Base-by-base conservation (phyloP, 1,284 basidiomycete genomes). In the Fomitopsis palustris region DNA sequence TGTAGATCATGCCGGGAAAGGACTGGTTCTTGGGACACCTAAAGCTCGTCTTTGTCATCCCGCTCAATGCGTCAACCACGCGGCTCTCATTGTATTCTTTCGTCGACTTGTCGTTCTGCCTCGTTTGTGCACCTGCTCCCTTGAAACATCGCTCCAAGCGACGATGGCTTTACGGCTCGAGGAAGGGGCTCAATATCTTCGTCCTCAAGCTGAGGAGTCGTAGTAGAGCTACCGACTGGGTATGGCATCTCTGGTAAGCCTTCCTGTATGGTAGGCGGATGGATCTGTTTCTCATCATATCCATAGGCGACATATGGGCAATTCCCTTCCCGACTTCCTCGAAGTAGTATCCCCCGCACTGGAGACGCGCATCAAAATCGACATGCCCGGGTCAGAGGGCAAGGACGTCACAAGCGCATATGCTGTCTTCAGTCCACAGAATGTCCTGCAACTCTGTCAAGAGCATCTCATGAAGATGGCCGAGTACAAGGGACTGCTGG, bases 81-180 rank as follows among this genome's bases (percentile, higher is more conserved):
- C 80, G 77, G 35, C 72, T 94, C 25, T 93, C 89, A 1, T 69
- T 95, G 17, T 95, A 90, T 69, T 95, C 92, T 12, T 89, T 90
- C 61, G 81, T 87, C 42, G 93, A 95, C 67, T 73, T 90, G 55
- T 87, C 90, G 1, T 93, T 94, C 68, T 92, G 87, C 65, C 70
- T 95, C 31, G 82, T 83, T 1, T 92, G 87, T 63, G 79, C 81
- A 6, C 85, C 86, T 0, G 81, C 81, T 2, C 75, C 79, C 9
- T 62, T 77, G 38, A 72, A 75, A 39, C 72, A 75, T 37, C 70
- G 74, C 39, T 69, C 78, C 1, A 80, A 75, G 54, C 71, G 76
- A 14, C 78, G 75, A 5, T 72, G 74, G 56, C 69, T 80, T 55
- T 78, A 78, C 61, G 72, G 76, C 16, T 68, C 70, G 2, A 82